Evolutionary conservation across 371 early-diverging fungal genomes (phyloP).

Genomic region (Mucor plumbeus): DNA sequence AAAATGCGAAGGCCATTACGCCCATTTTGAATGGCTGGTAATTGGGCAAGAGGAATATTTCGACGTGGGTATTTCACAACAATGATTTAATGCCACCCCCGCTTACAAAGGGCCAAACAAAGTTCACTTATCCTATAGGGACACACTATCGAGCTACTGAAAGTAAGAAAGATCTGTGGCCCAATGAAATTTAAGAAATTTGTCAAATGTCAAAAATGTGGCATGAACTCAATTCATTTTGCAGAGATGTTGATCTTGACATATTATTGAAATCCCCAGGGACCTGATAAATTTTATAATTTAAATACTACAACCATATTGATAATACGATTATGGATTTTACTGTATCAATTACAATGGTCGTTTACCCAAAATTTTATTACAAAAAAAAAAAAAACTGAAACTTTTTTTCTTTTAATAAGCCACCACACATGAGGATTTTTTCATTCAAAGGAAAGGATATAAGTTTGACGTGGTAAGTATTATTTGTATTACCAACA

Average conservation of each 20-base stretch:
- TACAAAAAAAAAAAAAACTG: constrained; percentile 14
- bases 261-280: neutral
- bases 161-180: neutral
- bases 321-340: too few species aligned
- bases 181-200: neutral
- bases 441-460: constrained; percentile 2
- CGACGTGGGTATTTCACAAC: neutral
- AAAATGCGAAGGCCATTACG: too few species aligned
- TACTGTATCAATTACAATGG: neutral
- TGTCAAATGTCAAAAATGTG: constrained; percentile 2
- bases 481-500: constrained; percentile 22
- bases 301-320: too few species aligned
- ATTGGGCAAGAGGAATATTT: too few species aligned
- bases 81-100: neutral
- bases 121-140: neutral
- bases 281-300: too few species aligned
- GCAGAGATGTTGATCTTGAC: neutral
- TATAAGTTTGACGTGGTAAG: constrained; percentile 26
- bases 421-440: constrained; percentile 14
- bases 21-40: too few species aligned
- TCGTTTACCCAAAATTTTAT: neutral
- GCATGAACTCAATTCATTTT: neutral
- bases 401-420: constrained; percentile 11
- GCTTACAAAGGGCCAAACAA: neutral
- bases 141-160: neutral